These are phyloP conservation scores for Metschnikowia cubensis DNA, from an alignment of 805 yeast species.

Conservation along the genomic window DNA sequence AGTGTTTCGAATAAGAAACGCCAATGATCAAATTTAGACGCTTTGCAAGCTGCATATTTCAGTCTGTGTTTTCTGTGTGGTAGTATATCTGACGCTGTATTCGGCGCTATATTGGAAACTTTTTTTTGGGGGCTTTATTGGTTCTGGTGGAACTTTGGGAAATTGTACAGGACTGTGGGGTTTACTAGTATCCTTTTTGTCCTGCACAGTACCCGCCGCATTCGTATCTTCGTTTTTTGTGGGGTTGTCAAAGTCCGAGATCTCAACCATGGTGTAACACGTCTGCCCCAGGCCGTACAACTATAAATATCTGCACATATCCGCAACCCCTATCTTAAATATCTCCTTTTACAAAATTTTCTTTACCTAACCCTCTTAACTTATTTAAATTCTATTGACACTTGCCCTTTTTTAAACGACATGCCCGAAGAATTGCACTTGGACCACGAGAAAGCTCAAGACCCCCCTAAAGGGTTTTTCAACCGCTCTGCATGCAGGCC, in stretches of 20 bases:
- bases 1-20: neutral
- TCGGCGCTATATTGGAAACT: neutral
- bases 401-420: neutral
- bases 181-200: neutral
- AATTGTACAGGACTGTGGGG: conserved; percentile 4
- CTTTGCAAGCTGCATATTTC: neutral
- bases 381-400: neutral
- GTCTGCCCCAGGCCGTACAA: neutral
- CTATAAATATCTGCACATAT: conserved; percentile 4
- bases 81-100: neutral
- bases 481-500: conserved; percentile 15
- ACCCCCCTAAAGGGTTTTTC: conserved; percentile 19
- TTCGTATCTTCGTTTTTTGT: conserved; percentile 8
- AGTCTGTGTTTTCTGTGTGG: neutral
- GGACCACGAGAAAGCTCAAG: conserved; percentile 20
- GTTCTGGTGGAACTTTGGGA: neutral
- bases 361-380: neutral
- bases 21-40: neutral
- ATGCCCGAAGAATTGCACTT: conserved; percentile 19
- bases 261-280: neutral
- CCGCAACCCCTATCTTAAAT: neutral
- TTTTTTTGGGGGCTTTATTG: neutral
- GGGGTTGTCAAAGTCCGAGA: conserved; percentile 17
- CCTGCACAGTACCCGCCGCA: neutral
- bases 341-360: neutral